Evolutionary conservation across 139 green algal genomes (phyloP).

Genomic region (Volvox reticuliferus): DNA sequence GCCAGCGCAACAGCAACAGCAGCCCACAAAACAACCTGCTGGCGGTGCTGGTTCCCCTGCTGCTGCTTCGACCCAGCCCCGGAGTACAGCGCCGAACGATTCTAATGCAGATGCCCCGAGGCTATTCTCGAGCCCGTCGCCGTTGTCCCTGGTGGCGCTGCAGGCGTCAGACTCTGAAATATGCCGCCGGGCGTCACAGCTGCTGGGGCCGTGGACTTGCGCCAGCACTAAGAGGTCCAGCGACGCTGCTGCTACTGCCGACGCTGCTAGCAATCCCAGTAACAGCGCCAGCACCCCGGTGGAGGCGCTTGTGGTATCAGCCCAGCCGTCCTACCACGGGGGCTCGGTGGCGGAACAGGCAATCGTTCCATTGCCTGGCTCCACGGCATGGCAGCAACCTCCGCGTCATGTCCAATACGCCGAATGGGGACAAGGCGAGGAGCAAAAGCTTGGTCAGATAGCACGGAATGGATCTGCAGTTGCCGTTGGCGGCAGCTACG

Average conservation of each 20-base stretch:
- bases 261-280: no score
- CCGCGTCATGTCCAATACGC: no score
- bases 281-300: background rate
- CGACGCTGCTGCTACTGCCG: background rate
- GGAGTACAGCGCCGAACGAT: no score
- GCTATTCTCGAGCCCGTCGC: no score
- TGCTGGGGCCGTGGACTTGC: constrained; percentile 15
- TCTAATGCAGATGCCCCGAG: no score
- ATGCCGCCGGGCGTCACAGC: background rate
- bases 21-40: background rate
- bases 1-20: background rate
- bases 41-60: no score
- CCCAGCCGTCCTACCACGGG: background rate
- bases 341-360: no score
- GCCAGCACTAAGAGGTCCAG: background rate
- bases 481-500: background rate
- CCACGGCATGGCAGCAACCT: background rate
- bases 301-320: background rate
- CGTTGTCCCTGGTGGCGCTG: background rate
- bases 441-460: no score
- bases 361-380: background rate
- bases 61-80: no score
- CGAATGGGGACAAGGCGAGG: no score
- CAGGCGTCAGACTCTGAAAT: background rate
- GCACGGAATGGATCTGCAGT: background rate